These are phyloP conservation scores for Pachysandra terminalis DNA, from an alignment of 164 flowering plant species.

Conservation along the genomic window DNA sequence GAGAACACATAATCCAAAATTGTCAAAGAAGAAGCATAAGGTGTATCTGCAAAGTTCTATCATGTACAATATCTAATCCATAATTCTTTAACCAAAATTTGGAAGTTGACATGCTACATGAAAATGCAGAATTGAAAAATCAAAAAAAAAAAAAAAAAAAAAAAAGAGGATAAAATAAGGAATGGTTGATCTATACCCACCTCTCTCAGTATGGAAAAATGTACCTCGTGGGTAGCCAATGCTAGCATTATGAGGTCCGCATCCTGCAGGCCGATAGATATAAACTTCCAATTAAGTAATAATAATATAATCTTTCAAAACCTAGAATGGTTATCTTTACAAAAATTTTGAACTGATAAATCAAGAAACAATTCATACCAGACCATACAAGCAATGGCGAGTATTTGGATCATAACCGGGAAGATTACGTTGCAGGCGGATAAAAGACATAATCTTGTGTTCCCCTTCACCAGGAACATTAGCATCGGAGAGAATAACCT, in stretches of 20 bases:
- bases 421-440: slow-evolving; percentile 34
- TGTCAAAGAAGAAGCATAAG: too few relatives aligned
- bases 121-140: neutral
- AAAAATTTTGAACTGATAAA: too few relatives aligned
- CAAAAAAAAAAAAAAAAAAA: too few relatives aligned
- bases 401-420: slow-evolving; percentile 26
- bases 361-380: slow-evolving; percentile 26
- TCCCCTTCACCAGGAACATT: too few relatives aligned
- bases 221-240: slow-evolving; percentile 76
- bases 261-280: slow-evolving; percentile 35
- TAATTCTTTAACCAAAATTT: neutral
- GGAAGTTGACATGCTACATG: neutral
- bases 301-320: too few relatives aligned
- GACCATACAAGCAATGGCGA: slow-evolving; percentile 46
- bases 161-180: too few relatives aligned
- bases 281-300: neutral
- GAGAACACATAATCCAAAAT: too few relatives aligned
- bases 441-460: slow-evolving; percentile 19
- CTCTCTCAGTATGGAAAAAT: slow-evolving; percentile 77
- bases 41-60: too few relatives aligned
- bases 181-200: slow-evolving; percentile 14
- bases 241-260: slow-evolving; percentile 75
- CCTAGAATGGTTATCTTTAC: too few relatives aligned
- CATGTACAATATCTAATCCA: neutral
- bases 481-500: too few relatives aligned